phyloP scores from a whole-genome alignment of 2,329 filamentous ascomycete species.

The Endothia cerciana region DNA sequence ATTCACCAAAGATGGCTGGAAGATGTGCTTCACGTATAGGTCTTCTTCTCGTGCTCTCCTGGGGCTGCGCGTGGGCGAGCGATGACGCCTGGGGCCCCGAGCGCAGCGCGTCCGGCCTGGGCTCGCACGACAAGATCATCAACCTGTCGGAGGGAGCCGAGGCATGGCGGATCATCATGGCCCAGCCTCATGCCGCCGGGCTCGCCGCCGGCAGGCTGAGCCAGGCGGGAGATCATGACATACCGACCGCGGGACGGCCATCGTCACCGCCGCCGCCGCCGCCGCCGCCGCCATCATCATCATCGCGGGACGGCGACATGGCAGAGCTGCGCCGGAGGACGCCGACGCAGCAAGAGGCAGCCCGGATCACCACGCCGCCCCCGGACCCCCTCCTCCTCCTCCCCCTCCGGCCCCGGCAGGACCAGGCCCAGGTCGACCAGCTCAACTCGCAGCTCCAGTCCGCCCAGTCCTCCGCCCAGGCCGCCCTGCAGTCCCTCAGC shows the following conservation, averaged over 20 bases:
- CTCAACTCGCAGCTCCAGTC: slow-evolving; percentile 31
- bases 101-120: neutral
- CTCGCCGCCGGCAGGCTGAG: neutral
- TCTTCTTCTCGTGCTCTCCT: slow-evolving; percentile 32
- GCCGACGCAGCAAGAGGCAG: slow-evolving; percentile 22
- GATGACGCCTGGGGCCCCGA: slow-evolving; percentile 18
- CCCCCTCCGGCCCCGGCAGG: slow-evolving; percentile 30
- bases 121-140: neutral
- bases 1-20: slow-evolving; percentile 30
- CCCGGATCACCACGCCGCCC: slow-evolving; percentile 35
- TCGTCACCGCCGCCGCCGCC: neutral
- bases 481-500: slow-evolving; percentile 36
- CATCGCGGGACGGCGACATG: neutral
- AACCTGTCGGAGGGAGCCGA: neutral
- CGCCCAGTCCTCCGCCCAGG: slow-evolving; percentile 37
- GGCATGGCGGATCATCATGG: neutral
- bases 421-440: slow-evolving; percentile 34
- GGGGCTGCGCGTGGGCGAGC: slow-evolving; percentile 34
- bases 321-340: slow-evolving; percentile 13
- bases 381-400: slow-evolving; percentile 7
- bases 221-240: neutral
- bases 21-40: slow-evolving; percentile 30
- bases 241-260: neutral
- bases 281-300: neutral
- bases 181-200: neutral